These are phyloP conservation scores for Vicia sativa DNA, from an alignment of 306 rosid species.

Conservation along the genomic window DNA sequence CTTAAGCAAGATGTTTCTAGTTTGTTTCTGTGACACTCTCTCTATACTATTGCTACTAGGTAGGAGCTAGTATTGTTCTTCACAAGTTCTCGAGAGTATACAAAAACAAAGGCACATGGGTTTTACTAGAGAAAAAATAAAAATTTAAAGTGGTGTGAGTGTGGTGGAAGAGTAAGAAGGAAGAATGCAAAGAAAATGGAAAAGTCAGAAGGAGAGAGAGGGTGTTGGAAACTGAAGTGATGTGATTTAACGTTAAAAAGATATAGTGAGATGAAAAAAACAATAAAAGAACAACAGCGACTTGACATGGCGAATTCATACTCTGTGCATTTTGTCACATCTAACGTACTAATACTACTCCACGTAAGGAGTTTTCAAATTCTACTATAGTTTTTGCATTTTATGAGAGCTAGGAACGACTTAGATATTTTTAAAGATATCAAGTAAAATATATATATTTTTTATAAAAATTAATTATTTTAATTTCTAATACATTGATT, in stretches of 20 bases:
- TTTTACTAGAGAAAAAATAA: not conserved
- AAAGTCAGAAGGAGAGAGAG: slow-evolving; percentile 7
- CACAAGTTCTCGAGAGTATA: slow-evolving; percentile 42
- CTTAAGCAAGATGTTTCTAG: slow-evolving; percentile 33
- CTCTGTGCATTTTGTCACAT: slow-evolving; percentile 56
- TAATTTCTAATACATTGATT: no score
- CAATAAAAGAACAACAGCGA: slow-evolving; percentile 64
- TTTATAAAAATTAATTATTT: no score
- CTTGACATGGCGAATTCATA: slow-evolving; percentile 57
- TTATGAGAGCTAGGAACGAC: no score
- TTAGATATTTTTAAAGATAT: no score
- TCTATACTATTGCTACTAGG: not conserved
- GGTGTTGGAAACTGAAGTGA: slow-evolving; percentile 56
- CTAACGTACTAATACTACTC: slow-evolving; percentile 35
- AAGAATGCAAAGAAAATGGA: not conserved
- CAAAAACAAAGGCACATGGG: slow-evolving; percentile 57
- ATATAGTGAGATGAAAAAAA: slow-evolving; percentile 4
- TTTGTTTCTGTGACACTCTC: slow-evolving; percentile 1
- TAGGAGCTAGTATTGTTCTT: not conserved
- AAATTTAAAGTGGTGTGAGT: not conserved
- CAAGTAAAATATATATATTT: no score
- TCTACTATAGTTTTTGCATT: no score
- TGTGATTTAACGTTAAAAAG: slow-evolving; percentile 53
- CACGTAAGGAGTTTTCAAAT: no score
- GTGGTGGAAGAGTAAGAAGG: slow-evolving; percentile 22